Percentiles rank a stretch among this genome's conserved stretches.
phyloP scores from a whole-genome alignment of 75 land plant species.

The Pseudotsuga menziesii region DNA sequence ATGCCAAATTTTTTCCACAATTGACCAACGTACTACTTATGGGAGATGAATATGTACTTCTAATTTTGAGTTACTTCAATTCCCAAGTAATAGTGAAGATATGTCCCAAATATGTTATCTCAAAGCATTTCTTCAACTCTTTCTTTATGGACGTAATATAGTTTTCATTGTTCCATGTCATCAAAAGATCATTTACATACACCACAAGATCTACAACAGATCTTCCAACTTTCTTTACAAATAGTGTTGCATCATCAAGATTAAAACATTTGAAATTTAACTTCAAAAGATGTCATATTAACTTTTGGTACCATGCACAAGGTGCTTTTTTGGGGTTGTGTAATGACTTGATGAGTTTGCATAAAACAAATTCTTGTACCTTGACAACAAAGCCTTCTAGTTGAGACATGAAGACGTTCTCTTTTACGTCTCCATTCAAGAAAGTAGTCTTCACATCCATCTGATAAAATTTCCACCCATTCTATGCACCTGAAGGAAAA shows the following conservation, averaged over 20 bases:
- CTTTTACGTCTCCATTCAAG: neutral
- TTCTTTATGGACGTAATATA: neutral
- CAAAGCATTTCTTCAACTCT: neutral
- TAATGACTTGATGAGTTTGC: neutral
- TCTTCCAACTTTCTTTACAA: neutral
- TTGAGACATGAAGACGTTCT: neutral
- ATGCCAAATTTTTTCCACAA: no score
- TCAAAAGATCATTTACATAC: conserved; percentile 9
- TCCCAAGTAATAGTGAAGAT: no score
- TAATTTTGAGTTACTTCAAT: no score
- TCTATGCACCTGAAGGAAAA: no score
- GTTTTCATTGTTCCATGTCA: neutral
- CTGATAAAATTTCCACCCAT: no score
- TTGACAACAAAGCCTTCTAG: neutral
- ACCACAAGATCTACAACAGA: neutral
- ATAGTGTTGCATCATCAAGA: neutral
- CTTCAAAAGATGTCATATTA: neutral
- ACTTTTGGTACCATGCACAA: neutral
- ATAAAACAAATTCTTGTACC: neutral
- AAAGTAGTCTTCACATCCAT: neutral
- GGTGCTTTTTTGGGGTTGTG: neutral
- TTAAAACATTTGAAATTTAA: neutral
- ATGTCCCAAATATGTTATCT: neutral
- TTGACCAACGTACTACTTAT: no score
- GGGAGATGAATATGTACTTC: no score